These are phyloP conservation scores for Solanum acaule DNA, from an alignment of 257 asterid genomes.

Conservation along the genomic window DNA sequence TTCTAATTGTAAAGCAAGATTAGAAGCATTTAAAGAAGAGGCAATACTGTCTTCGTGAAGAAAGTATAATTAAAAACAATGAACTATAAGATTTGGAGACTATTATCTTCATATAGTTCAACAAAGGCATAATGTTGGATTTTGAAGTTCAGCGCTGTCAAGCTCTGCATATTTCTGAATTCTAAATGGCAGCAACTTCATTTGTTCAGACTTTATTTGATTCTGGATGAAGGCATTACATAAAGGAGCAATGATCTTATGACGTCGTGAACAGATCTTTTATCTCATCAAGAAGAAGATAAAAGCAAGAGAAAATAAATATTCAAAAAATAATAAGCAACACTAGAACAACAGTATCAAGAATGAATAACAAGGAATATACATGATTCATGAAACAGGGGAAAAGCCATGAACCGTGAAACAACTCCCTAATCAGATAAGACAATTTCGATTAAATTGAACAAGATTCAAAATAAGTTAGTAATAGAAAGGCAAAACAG, in stretches of 20 bases:
- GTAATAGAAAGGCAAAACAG: neutral
- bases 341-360: neutral
- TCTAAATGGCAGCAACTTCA: neutral
- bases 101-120: neutral
- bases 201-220: neutral
- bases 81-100: neutral
- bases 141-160: neutral
- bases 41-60: neutral
- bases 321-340: neutral
- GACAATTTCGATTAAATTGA: neutral
- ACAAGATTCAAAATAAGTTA: neutral
- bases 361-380: neutral
- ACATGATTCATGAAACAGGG: neutral
- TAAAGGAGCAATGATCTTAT: neutral
- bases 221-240: neutral
- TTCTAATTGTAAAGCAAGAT: conserved; percentile 3
- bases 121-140: neutral
- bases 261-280: neutral
- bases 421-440: neutral
- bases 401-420: neutral
- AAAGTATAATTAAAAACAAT: neutral
- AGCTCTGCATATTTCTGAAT: neutral
- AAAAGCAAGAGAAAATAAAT: neutral
- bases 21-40: neutral
- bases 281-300: neutral